Percentiles rank a stretch among this genome's conserved stretches.
phyloP scores from a whole-genome alignment of 2,329 filamentous ascomycete genomes.

The Kalmusia sp. region DNA sequence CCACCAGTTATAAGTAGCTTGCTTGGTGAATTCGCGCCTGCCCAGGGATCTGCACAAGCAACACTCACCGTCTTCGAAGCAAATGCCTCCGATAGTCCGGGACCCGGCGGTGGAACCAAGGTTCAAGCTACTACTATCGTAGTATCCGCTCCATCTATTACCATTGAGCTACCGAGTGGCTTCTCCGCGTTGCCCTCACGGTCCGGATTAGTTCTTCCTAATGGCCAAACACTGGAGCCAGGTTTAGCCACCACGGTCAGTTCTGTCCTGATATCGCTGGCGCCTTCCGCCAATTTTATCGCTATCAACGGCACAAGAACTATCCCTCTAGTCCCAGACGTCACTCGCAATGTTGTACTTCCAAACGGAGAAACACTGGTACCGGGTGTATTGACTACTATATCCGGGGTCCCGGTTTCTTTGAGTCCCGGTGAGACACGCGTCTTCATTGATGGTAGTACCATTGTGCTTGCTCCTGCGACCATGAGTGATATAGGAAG shows the following conservation, averaged over 20 bases:
- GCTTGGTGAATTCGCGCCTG: not conserved
- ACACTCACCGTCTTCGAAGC: not conserved
- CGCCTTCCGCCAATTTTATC: not conserved
- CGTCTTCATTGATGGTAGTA: not conserved
- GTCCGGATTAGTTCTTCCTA: not conserved
- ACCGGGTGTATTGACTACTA: not conserved
- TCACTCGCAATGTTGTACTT: not conserved
- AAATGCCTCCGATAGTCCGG: not conserved
- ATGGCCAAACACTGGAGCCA: constrained; percentile 1
- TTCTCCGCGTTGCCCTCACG: constrained; percentile 1
- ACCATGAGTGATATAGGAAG: not conserved
- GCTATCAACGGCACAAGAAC: not conserved
- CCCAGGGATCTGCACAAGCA: not conserved
- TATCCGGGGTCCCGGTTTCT: not conserved
- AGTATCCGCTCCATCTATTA: not conserved
- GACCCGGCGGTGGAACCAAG: not conserved
- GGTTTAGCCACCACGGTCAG: not conserved
- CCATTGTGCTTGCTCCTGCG: not conserved
- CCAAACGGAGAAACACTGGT: not conserved
- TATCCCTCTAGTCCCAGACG: not conserved
- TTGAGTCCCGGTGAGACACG: not conserved
- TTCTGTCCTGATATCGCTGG: not conserved
- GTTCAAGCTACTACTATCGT: not conserved
- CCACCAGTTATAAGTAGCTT: not conserved
- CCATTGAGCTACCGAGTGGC: not conserved